These are phyloP conservation scores for Hypholoma fasciculare DNA, from an alignment of 768 basidiomycete species.

Conservation along the genomic window DNA sequence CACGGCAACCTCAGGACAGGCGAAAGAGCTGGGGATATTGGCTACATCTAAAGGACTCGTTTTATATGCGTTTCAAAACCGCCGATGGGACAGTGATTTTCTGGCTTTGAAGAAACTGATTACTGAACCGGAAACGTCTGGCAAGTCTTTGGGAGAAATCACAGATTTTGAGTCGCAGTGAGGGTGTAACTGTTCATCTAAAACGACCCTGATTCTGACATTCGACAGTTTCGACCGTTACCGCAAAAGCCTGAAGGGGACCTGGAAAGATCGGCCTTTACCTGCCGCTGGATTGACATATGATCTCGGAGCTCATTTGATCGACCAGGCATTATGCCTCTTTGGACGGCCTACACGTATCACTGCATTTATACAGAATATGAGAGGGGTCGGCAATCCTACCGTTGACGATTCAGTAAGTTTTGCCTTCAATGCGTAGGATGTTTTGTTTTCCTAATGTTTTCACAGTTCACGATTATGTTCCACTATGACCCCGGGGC, in stretches of 20 bases:
- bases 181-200: constrained; percentile 17
- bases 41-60: constrained; percentile 61
- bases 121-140: constrained; percentile 47
- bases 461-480: constrained; percentile 49
- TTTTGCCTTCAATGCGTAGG: neutral
- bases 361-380: constrained; percentile 70
- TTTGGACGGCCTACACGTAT: constrained; percentile 74
- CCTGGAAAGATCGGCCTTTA: constrained; percentile 76
- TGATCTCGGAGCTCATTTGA: constrained; percentile 79
- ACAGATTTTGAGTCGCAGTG: constrained; percentile 79
- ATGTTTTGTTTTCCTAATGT: neutral
- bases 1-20: constrained; percentile 58
- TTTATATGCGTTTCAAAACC: constrained; percentile 72
- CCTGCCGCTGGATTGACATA: constrained; percentile 69
- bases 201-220: neutral
- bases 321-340: constrained; percentile 74
- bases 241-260: constrained; percentile 60
- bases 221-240: constrained; percentile 69
- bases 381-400: constrained; percentile 62
- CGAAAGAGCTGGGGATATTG: constrained; percentile 57
- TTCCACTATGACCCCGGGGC: constrained; percentile 48
- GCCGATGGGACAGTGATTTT: constrained; percentile 81
- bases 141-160: constrained; percentile 58
- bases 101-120: constrained; percentile 63
- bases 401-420: constrained; percentile 66